Evolutionary conservation across 208 protist genomes (phyloP), one percentile per base, ranked within the genome.

Genomic region (Polymyxa betae): DNA sequence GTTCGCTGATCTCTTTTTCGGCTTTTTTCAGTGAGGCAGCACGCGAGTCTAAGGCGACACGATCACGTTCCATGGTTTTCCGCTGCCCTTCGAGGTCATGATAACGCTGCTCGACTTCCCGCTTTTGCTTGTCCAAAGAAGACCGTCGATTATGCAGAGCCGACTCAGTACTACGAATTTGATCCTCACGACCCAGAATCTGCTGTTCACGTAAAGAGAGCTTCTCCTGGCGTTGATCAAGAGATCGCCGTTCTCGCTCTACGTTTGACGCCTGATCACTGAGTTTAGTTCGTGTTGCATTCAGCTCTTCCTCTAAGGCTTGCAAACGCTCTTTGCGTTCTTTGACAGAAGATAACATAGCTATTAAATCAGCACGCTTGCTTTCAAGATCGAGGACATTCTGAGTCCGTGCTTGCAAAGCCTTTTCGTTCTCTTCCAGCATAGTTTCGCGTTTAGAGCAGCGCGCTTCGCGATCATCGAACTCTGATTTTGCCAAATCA

Each of bases 1-100:
- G 49, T 60, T 60, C 49, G 49, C 49, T 60, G 49, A 60, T 82
- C 72, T 82, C 72, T 5, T 5, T n/a, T 43, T 82, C 72, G 35
- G n/a, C 35, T 82, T 82, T 35, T 20, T n/a, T 12, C 72, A 82
- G 72, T 5, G 72, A 5, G n/a, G 16, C 72, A 5, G 35, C 5
- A 35, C n/a, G 72, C 72, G 72, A 82, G 5, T 82, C 72, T 5
- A 45, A 20, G 16, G 72, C 5, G 16, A 82, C 5, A 82, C 72
- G 72, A 5, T 35, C 72, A 5, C 40, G 72, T 43, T 82, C 72
- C 5, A 82, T 5, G 16, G 5, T 5, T 35, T 82, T 43, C 5
- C 72, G 72, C 16, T 82, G 16, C 12, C 5, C 16, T 12, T 5
- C n/a, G 16, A 82, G 12, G 5, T 45, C 72, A 5, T 12, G 5